Conservation (phyloP, 805 yeast genomes). For the Metschnikowia continentalis region DNA sequence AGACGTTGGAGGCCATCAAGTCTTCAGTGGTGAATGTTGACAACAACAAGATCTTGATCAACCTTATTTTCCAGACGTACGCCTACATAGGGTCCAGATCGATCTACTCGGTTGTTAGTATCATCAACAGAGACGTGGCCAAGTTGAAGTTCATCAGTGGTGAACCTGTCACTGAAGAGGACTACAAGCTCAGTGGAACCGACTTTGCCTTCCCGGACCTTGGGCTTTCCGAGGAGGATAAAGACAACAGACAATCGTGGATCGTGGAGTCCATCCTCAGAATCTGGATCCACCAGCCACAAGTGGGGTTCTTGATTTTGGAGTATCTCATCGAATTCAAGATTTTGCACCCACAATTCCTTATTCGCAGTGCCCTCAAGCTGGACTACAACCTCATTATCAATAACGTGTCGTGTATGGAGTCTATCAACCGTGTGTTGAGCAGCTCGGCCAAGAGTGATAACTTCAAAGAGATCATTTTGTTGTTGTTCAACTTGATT, state of each 20-base stretch:
- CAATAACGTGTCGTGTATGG: conserved; percentile 42
- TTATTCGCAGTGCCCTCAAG: conserved; percentile 27
- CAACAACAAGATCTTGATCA: conserved; percentile 42
- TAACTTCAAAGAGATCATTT: conserved; percentile 18
- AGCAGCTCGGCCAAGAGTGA: conserved; percentile 18
- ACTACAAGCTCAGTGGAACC: conserved; percentile 24
- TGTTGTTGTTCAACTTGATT: conserved; percentile 23
- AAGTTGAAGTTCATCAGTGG: conserved; percentile 39
- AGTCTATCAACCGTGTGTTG: conserved; percentile 35
- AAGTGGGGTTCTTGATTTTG: conserved; percentile 39
- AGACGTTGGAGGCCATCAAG: conserved; percentile 23
- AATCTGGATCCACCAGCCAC: conserved; percentile 44
- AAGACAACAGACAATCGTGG: conserved; percentile 29
- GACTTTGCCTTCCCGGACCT: conserved; percentile 30
- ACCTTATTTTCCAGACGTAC: conserved; percentile 63
- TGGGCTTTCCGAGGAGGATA: conserved; percentile 22
- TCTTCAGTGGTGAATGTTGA: conserved; percentile 18
- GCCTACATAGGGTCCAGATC: conserved; percentile 87
- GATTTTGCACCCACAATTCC: conserved; percentile 27
- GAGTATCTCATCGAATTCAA: conserved; percentile 40
- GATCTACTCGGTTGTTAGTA: conserved; percentile 48
- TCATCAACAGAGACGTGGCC: conserved; percentile 36
- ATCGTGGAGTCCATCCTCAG: conserved; percentile 38
- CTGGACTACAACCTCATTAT: conserved; percentile 31
- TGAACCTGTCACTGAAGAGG: conserved; percentile 25